phyloP scores from a whole-genome alignment of 2,329 filamentous ascomycete genomes.

The Ophiostoma sp. region DNA sequence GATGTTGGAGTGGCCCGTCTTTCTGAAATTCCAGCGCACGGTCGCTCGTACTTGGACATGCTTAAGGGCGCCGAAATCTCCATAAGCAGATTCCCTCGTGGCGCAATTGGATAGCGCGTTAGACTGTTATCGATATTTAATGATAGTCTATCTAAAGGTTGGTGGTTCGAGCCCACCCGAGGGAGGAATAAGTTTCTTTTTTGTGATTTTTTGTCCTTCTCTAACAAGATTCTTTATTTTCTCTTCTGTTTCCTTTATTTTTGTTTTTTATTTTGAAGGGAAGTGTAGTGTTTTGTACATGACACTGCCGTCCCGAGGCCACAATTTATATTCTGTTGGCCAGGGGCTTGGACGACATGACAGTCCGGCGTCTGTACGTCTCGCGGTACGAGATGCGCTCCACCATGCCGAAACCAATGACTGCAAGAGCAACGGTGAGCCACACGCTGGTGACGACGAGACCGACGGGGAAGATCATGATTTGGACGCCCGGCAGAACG shows the following conservation, averaged over 20 bases:
- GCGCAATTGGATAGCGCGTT: conserved; percentile 32
- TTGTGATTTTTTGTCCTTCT: too few relatives aligned
- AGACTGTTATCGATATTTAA: conserved; percentile 27
- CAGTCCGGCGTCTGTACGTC: conserved; percentile 57
- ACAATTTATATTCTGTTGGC: conserved; percentile 36
- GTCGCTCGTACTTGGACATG: not conserved
- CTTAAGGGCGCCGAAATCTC: conserved; percentile 1
- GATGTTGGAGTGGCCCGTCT: not conserved
- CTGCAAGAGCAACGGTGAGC: conserved; percentile 56
- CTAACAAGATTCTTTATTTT: too few relatives aligned
- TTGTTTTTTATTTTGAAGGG: too few relatives aligned
- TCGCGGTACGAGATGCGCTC: conserved; percentile 67
- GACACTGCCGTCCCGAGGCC: not conserved
- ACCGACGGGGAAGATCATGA: conserved; percentile 70
- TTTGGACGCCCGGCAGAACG: conserved; percentile 65
- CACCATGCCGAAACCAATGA: conserved; percentile 65
- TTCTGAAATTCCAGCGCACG: not conserved
- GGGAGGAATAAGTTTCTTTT: conserved; percentile 23
- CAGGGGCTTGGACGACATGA: conserved; percentile 42
- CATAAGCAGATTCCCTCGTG: conserved; percentile 27
- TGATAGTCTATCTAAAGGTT: conserved; percentile 30
- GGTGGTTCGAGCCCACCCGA: conserved; percentile 31
- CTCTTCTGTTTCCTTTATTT: too few relatives aligned
- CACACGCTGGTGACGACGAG: conserved; percentile 66
- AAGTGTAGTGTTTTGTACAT: not conserved